Evolutionary conservation across 805 yeast genomes (phyloP).

Genomic region (Hemisphaericaspora nanyangensis): DNA sequence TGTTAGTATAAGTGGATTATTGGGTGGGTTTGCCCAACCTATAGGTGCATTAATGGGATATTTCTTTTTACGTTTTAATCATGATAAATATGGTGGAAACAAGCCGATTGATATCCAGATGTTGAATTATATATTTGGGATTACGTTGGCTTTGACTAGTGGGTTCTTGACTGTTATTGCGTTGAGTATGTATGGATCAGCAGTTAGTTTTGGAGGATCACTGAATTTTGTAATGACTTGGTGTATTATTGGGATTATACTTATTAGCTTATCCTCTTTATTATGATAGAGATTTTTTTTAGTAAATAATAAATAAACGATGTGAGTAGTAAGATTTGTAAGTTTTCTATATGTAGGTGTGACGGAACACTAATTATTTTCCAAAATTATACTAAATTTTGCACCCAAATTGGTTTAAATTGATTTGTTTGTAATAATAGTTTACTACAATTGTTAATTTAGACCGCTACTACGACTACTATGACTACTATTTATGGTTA

Average conservation of each 20-base stretch:
- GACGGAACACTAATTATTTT: too few species aligned
- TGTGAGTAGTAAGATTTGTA: too few species aligned
- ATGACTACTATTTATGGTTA: too few species aligned
- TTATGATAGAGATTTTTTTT: not conserved
- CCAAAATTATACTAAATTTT: too few species aligned
- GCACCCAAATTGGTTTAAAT: too few species aligned
- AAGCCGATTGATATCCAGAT: slow-evolving; percentile 27
- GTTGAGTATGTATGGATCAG: slow-evolving; percentile 80
- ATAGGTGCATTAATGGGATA: slow-evolving; percentile 79
- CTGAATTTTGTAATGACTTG: slow-evolving; percentile 57
- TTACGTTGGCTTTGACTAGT: slow-evolving; percentile 67
- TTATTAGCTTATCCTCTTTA: slow-evolving; percentile 40
- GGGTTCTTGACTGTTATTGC: slow-evolving; percentile 84
- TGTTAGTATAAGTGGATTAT: slow-evolving; percentile 53
- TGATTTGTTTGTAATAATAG: too few species aligned
- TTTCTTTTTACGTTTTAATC: slow-evolving; percentile 37
- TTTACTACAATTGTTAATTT: too few species aligned
- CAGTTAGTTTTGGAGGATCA: slow-evolving; percentile 74
- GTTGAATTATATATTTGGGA: slow-evolving; percentile 50
- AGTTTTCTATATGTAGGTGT: too few species aligned
- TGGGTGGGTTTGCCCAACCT: slow-evolving; percentile 88
- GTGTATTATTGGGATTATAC: slow-evolving; percentile 55
- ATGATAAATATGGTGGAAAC: slow-evolving; percentile 21
- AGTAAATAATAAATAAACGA: too few species aligned
- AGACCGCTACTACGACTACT: too few species aligned